These are phyloP conservation scores for Leucocoprinus birnbaumii DNA, from an alignment of 768 basidiomycete genomes.

Conservation along the genomic window DNA sequence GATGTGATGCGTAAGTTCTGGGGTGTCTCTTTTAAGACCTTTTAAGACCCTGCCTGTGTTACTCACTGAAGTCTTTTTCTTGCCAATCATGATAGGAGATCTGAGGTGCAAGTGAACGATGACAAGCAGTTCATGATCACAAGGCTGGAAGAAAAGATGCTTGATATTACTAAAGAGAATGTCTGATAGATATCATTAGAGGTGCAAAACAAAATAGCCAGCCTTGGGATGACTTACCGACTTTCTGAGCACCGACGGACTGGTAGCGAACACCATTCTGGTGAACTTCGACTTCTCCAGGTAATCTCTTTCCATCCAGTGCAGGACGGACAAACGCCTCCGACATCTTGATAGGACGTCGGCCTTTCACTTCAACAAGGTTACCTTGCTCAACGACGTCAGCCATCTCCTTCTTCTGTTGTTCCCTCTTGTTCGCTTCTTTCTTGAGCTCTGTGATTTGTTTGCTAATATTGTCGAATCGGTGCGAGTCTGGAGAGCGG, in stretches of 20 bases:
- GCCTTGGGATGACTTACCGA: slow-evolving; percentile 53
- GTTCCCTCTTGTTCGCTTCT: slow-evolving; percentile 94
- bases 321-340: slow-evolving; percentile 94
- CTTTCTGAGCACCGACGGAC: slow-evolving; percentile 85
- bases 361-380: slow-evolving; percentile 84
- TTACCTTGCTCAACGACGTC: slow-evolving; percentile 96
- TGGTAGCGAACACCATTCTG: slow-evolving; percentile 95
- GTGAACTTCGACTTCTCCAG: slow-evolving; percentile 98
- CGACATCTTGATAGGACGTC: slow-evolving; percentile 80
- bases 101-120: slow-evolving; percentile 92
- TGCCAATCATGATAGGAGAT: slow-evolving; percentile 97
- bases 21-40: too few relatives aligned
- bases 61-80: slow-evolving; percentile 93
- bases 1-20: too few relatives aligned
- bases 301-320: slow-evolving; percentile 89
- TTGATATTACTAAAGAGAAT: slow-evolving; percentile 96
- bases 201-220: not conserved
- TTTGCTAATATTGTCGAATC: slow-evolving; percentile 85
- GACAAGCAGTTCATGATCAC: slow-evolving; percentile 92
- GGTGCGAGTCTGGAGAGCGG: slow-evolving; percentile 84
- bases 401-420: slow-evolving; percentile 97
- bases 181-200: slow-evolving; percentile 44
- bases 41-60: not conserved
- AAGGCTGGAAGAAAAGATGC: slow-evolving; percentile 98
- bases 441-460: slow-evolving; percentile 96